Base-by-base conservation (phyloP, 371 early-diverging fungal genomes). In the Apophysomyces elegans region DNA sequence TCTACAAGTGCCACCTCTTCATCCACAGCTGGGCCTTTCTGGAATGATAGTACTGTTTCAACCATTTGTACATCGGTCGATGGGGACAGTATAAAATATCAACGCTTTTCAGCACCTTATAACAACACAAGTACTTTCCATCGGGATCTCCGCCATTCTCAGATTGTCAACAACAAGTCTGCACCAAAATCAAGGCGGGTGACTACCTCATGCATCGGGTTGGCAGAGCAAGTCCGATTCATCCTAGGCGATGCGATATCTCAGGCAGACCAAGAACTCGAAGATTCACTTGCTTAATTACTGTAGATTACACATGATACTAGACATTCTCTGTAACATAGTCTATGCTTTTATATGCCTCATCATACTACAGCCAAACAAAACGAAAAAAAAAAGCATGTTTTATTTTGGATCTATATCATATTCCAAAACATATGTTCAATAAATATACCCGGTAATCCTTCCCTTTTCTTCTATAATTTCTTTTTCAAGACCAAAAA, bases 401-500 rank as follows among this genome's bases (percentile, higher is more conserved):
- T 26, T 26, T 26, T 26, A 26, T 41, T 41, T 41, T 41, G 8
- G 41, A 41, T 41, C 41, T 13, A 41, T 41, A 41, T 8, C 41
- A 41, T 41, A 13, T 41, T 41, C 11, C 41, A 41, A 26, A 26
- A 26, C 32, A 26, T 26, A 3, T 26, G 32, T 26, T 26, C 32
- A 26, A 26, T 26, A 26, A 26, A 26, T 26, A 26, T 2, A 26
- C 32, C 2, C 32, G 32, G 32, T 26, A 26, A 26, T 26, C 32
- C 32, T 26, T 26, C 32, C 32, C 32, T 26, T 26, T 26, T 0
- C 1, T 26, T 37, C 56, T 43, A 75, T 44, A 58, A 64, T 3
- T 54, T 71, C 54, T 50, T 71, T 50, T 78, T 78, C 57, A 78
- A 65, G 7, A 64, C 66, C n/a, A 75, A 57, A 47, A 78, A 78